Conservation (phyloP, 768 basidiomycete species). For the Myochromella boudieri region DNA sequence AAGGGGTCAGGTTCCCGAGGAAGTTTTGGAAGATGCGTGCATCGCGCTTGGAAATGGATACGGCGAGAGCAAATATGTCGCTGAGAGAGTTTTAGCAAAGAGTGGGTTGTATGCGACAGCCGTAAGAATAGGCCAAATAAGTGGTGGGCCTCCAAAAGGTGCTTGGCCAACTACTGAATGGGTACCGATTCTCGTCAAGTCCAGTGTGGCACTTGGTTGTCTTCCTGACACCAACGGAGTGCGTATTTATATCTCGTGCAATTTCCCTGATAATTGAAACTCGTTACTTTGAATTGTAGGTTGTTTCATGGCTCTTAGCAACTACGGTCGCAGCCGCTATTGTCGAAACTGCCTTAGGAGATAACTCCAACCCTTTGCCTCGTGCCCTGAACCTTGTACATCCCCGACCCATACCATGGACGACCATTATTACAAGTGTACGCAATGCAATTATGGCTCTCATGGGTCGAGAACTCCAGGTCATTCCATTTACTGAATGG, state of each 20-base stretch:
- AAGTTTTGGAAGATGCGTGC: slow-evolving; percentile 23
- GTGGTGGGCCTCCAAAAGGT: slow-evolving; percentile 32
- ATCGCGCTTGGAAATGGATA: slow-evolving; percentile 29
- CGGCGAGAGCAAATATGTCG: slow-evolving; percentile 33
- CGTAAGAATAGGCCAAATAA: slow-evolving; percentile 37
- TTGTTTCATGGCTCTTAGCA: slow-evolving; percentile 28
- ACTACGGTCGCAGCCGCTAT: slow-evolving; percentile 25
- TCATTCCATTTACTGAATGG: slow-evolving; percentile 18
- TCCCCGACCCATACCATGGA: slow-evolving; percentile 29
- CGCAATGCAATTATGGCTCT: slow-evolving; percentile 1
- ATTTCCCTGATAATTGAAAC: background rate
- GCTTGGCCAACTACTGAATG: slow-evolving; percentile 40
- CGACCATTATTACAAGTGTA: slow-evolving; percentile 5
- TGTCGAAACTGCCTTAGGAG: slow-evolving; percentile 25
- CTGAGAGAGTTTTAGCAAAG: slow-evolving; percentile 29
- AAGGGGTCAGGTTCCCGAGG: slow-evolving; percentile 31
- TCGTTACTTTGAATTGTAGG: slow-evolving; percentile 10
- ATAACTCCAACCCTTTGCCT: slow-evolving; percentile 15
- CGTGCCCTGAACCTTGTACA: slow-evolving; percentile 30
- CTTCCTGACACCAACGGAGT: slow-evolving; percentile 29
- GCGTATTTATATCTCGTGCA: slow-evolving; percentile 7
- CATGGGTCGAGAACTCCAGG: slow-evolving; percentile 1
- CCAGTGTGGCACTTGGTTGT: slow-evolving; percentile 26
- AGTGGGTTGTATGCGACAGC: slow-evolving; percentile 30
- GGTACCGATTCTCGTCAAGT: slow-evolving; percentile 39